Evolutionary conservation across 2,329 filamentous ascomycete genomes (phyloP), one percentile per base, ranked within the genome.

Genomic region (Aureobasidium uvarum): DNA sequence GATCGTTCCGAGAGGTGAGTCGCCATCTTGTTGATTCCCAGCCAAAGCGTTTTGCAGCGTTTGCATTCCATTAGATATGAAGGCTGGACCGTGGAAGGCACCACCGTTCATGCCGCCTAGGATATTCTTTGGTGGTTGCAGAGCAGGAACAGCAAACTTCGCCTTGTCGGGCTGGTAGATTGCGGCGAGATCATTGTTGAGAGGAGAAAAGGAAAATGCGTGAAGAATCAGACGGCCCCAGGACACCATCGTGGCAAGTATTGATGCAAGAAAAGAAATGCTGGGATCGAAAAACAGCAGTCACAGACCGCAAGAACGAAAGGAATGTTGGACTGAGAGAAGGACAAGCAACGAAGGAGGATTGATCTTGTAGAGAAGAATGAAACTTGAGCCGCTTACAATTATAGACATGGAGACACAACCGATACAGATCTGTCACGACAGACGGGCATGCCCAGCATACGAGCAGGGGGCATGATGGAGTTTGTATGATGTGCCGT

Each of bases 1-100:
- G 36, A 69, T 43, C 13, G 64, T 69, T 36, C 71, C 71, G 33
- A 70, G 66, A 10, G 28, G 13, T 18, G 67, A 68, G 31, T 66
- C 48, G 20, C 65, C 67, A 31, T 68, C 64, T 59, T 66, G 66
- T n/a, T 50, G n/a, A n/a, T 31, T 6, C 38, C 52, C 54, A 28
- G 45, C 46, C 6, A 68, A 51, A 43, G 63, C 64, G 11, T 60
- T 54, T 5, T 62, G 36, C 2, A 56, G n/a, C 16, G 51, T 38
- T 23, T 67, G 52, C 33, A 64, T 54, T 16, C 52, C 50, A 16
- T 64, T 39, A 5, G 50, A 18, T 6, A 67, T 11, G 23, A 65
- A 56, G 11, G 59, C 66, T 13, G 66, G 66, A n/a, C 38, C 28
- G 25, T 65, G 41, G 16, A 50, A 65, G 1, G 36, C 23, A 11